Evolutionary conservation across 495 filamentous ascomycete genomes (phyloP), one percentile per base, ranked within the genome.

Genomic region (Emericellopsis terricola): DNA sequence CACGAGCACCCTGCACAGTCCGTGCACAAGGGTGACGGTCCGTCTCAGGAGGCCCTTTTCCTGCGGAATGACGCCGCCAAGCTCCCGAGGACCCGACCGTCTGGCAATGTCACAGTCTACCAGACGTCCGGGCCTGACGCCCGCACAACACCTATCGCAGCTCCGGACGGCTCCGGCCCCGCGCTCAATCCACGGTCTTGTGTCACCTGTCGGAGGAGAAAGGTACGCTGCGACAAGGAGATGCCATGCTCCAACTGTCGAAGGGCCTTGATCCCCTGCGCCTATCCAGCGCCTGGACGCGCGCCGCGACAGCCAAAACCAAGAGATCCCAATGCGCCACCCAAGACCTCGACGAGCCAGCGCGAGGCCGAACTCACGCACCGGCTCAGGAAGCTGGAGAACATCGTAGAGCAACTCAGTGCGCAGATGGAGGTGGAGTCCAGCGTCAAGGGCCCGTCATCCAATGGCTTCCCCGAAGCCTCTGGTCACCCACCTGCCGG

Each of bases 171-270:
- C 26, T 44, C 48, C 1, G 52, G 56, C 3, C 44, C 44, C 10
- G 48, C 47, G 15, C 45, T 75, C 8, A 78, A 74, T 44, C 65
- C 76, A 7, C 67, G 83, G 37, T 85, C 79, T 41, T 93, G 84
- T 52, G 71, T 83, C 2, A 89, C 80, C 18, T 93, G 84, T 49
- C 68, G 83, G 15, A 70, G 75, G 39, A 64, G 84, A 30, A 93
- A 93, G 50, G 82, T 89, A 3, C 76, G 76, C 37, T 93, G 85
- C 54, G 81, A 94, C 59, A 92, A 92, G 52, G 60, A 70, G 28
- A 64, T 63, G 45, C 83, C 84, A 4, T 94, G 85, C 55, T 74
- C 73, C 33, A 91, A 94, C 46, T 94, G 85, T 52, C 65, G 67
- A 31, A 76, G 75, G 45, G 76, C 76, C 8, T 72, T 74, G 18